A percentile compares a stretch with the other conserved stretches of the same genome.
phyloP scores from a whole-genome alignment of 1,284 basidiomycete species.

The Ustilago cynodontis region DNA sequence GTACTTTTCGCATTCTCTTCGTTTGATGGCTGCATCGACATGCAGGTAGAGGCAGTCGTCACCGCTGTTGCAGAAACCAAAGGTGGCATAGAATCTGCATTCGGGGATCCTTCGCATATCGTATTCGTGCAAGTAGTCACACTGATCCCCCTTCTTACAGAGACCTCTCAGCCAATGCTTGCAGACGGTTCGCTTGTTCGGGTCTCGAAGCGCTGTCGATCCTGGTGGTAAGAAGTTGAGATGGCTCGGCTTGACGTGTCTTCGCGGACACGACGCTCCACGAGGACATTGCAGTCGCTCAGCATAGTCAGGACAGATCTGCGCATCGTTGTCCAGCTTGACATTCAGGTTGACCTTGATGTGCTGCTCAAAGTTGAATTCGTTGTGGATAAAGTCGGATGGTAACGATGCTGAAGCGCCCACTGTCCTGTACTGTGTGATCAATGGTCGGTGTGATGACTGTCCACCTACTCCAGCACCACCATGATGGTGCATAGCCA shows the following conservation, averaged over 20 bases:
- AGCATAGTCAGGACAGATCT: conserved; percentile 58
- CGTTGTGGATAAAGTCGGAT: conserved; percentile 89
- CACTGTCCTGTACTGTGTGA: conserved; percentile 33
- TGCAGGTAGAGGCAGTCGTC: conserved; percentile 99
- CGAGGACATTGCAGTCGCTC: conserved; percentile 47
- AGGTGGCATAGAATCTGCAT: conserved; percentile 98
- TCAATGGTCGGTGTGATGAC: conserved; percentile 36
- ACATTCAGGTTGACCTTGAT: conserved; percentile 86
- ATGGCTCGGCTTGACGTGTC: conserved; percentile 51
- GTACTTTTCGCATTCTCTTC: conserved; percentile 89
- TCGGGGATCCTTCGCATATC: conserved; percentile 98
- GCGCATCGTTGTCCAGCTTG: conserved; percentile 89
- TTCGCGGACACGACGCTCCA: conserved; percentile 48
- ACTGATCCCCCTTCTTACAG: conserved; percentile 97
- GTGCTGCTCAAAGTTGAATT: conserved; percentile 84
- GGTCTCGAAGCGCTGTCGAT: conserved; percentile 52
- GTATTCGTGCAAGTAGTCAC: conserved; percentile 99
- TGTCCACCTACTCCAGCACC: conserved; percentile 15
- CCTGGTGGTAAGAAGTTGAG: conserved; percentile 47
- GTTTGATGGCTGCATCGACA: conserved; percentile 88
- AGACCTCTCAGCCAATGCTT: conserved; percentile 99
- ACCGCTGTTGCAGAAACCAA: conserved; percentile 96
- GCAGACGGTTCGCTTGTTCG: conserved; percentile 80
- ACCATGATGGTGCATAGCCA: conserved; percentile 25
- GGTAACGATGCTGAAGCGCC: conserved; percentile 35